Base-by-base conservation (phyloP, 2,329 filamentous ascomycete genomes). In the Zasmidium cellare region DNA sequence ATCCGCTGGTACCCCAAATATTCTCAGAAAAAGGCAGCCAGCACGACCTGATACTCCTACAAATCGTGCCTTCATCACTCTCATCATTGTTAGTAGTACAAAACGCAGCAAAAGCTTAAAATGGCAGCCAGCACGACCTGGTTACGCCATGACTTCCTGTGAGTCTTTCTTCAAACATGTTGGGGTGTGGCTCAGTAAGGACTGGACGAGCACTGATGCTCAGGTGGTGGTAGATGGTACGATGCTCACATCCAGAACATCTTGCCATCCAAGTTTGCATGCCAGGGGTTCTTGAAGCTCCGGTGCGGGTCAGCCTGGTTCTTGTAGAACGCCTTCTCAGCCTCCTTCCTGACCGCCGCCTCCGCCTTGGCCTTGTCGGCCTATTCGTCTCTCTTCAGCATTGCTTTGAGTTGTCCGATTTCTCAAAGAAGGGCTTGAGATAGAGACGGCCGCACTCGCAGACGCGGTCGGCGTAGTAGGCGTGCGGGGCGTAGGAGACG, bases 381-480 rank as follows among this genome's bases (percentile, higher is more conserved):
- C 46, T 58, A 46, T 53, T 47, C 22, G n/a, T 55, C 9, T 6
- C 7, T 46, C 1, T 48, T 41, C 12, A 41, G 11, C 35, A n/a
- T 41, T 3, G 35, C 35, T 18, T 41, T 41, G 35, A 41, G 7
- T 14, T 3, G 3, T 14, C 5, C 11, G n/a, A 5, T 18, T n/a
- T 41, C 7, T 41, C 22, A 9, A 57, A 22, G 31, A 59, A 55
- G 14, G 35, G 48, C 2, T 65, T 58, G 2, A 74, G 56, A 53
- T 72, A 75, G n/a, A 18, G 19, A 1, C 67, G 60, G 0, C 65
- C 75, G 1, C 74, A 70, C 16, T 76, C 75, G 59, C 74, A 77
- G 1, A 77, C 69, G 1, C 68, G 67, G 52, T 77, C 74, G 7
- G 75, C 74, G 55, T 73, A 73, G 68, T 77, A 77, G 0, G 75